Evolutionary conservation across 2,329 filamentous ascomycete genomes (phyloP), one percentile per base, ranked within the genome.

Genomic region (Cercospora sp.): DNA sequence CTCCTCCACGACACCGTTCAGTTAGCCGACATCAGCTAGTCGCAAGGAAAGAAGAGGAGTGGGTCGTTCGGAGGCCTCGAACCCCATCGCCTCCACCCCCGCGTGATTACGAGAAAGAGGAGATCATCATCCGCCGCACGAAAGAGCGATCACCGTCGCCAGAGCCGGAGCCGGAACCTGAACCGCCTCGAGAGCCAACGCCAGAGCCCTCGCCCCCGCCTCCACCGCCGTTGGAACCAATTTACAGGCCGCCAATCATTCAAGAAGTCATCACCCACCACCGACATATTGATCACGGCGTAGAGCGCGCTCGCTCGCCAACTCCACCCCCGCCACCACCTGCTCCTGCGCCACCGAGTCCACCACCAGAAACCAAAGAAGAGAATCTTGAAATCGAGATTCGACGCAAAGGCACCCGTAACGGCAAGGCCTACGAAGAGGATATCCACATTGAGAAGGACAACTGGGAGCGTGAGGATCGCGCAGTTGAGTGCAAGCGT

Each of bases 241-340:
- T 95, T 74, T 86, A 88, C 51, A 89, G 90, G 21, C 93, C 93
- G 37, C 91, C 90, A 0, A 92, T 97, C 73, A 91, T 94, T 80
- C 89, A 94, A 76, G 92, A 97, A 77, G 89, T 97, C 67, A 94
- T 96, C 72, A 96, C 92, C 0, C 92, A 95, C 80, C 94, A 95
- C 78, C 87, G 90, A 67, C 91, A 94, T 76, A 90, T 96, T 74
- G 91, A 97, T 76, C 92, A 97, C 80, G 93, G 82, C 62, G 79
- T 85, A 45, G 81, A 84, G 75, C 78, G 82, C 69, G 82, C 80
- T 12, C 78, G 81, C 28, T 81, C 81, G 26, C 83, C 82, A 18
- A 82, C 80, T 8, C 82, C 82, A 30, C 82, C 82, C 30, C 77
- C 77, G 28, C 78, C 77, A 30, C 74, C 77, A 40, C 80, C 79